Evolutionary conservation across 345 rosid genomes (phyloP).

Genomic region (Ricinus communis): DNA sequence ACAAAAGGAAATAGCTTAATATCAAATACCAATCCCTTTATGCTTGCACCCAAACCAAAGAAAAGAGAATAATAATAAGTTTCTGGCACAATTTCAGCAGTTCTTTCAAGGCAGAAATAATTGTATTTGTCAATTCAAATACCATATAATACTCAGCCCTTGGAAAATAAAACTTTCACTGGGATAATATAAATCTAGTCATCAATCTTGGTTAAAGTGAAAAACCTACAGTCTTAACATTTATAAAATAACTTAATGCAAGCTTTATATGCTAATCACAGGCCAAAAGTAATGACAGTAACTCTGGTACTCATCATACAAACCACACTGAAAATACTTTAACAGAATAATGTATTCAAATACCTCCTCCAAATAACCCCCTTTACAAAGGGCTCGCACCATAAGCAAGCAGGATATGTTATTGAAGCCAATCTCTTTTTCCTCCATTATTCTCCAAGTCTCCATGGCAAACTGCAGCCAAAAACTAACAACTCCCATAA

Average conservation of each 20-base stretch:
- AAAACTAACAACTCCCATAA: conserved; percentile 11
- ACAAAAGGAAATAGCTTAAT: not conserved
- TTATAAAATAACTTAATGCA: too few species aligned
- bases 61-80: conserved; percentile 9
- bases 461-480: conserved; percentile 78
- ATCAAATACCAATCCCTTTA: not conserved
- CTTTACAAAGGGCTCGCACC: conserved; percentile 70
- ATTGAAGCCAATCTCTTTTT: conserved; percentile 47
- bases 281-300: not conserved
- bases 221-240: not conserved
- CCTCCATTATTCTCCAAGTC: conserved; percentile 67
- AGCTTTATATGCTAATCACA: not conserved
- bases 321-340: not conserved
- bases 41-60: not conserved
- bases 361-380: conserved; percentile 83
- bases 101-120: not conserved
- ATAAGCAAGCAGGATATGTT: conserved; percentile 49
- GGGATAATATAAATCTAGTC: not conserved
- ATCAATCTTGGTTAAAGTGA: conserved; percentile 7
- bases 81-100: conserved; percentile 9
- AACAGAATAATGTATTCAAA: not conserved
- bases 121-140: conserved; percentile 5
- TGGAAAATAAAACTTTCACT: not conserved
- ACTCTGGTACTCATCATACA: not conserved
- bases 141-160: conserved; percentile 4